Percentiles rank a stretch among this genome's conserved stretches.
Evolutionary conservation across 2,329 filamentous ascomycete genomes (phyloP).

Genomic region (Keithomyces neogunnii): DNA sequence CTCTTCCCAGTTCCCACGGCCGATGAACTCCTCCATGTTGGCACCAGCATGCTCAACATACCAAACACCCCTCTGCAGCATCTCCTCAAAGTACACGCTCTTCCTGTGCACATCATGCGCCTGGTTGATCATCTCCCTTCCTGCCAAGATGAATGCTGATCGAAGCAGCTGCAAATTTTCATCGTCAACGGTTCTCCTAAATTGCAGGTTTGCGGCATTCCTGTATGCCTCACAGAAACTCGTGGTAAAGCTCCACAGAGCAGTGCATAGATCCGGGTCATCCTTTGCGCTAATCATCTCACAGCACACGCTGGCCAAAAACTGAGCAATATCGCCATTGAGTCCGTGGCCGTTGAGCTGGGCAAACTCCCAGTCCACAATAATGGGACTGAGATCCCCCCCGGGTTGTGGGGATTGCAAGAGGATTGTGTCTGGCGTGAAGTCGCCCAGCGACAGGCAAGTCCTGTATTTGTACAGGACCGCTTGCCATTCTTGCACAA

Average conservation of each 20-base stretch:
- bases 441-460: conserved; percentile 11
- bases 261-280: neutral
- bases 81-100: conserved; percentile 4
- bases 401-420: conserved; percentile 1
- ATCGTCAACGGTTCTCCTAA: conserved; percentile 1
- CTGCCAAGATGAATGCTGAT: conserved; percentile 11
- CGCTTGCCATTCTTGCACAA: conserved; percentile 6
- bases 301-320: conserved; percentile 11
- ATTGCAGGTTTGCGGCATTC: conserved; percentile 2
- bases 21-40: conserved; percentile 5
- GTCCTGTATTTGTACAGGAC: conserved; percentile 4
- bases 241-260: conserved; percentile 5
- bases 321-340: conserved; percentile 14
- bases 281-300: conserved; percentile 4
- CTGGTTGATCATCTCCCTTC: conserved; percentile 11
- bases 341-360: conserved; percentile 10
- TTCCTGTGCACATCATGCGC: conserved; percentile 8
- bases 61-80: conserved; percentile 9
- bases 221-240: conserved; percentile 9
- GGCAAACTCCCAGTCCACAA: conserved; percentile 15
- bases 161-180: conserved; percentile 8
- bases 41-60: conserved; percentile 13
- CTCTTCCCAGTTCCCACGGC: conserved; percentile 9
- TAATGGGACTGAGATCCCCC: conserved; percentile 6
- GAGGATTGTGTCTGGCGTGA: conserved; percentile 12